Evolutionary conservation across 2,329 filamentous ascomycete genomes (phyloP).

Genomic region (Verticillium isaacii): DNA sequence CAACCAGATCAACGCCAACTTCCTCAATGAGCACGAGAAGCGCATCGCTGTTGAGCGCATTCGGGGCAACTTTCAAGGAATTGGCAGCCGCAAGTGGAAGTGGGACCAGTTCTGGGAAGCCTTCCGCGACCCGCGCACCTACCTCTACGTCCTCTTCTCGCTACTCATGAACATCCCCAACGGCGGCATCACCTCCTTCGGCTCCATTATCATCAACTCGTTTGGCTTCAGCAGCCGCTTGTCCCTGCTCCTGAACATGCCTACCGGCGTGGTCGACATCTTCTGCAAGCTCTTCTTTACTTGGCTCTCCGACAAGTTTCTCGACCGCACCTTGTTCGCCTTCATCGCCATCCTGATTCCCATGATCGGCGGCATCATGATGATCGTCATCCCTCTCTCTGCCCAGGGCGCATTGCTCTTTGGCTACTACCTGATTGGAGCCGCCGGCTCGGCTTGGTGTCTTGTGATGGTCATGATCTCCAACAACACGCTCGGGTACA

Average conservation of each 20-base stretch:
- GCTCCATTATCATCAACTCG: conserved; percentile 12
- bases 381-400: conserved; percentile 17
- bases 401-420: conserved; percentile 16
- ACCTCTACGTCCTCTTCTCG: conserved; percentile 56
- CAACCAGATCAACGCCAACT: conserved; percentile 50
- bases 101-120: conserved; percentile 56
- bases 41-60: conserved; percentile 66
- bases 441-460: conserved; percentile 18
- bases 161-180: conserved; percentile 43
- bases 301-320: conserved; percentile 18
- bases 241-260: conserved; percentile 13
- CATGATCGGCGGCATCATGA: conserved; percentile 20
- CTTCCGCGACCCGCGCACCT: conserved; percentile 43
- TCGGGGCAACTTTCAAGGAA: conserved; percentile 69
- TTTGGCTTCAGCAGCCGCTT: conserved; percentile 13
- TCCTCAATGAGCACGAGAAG: conserved; percentile 61
- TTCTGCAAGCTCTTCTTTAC: conserved; percentile 17
- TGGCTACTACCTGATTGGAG: conserved; percentile 19
- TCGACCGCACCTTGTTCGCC: conserved; percentile 18
- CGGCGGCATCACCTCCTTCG: conserved; percentile 15
- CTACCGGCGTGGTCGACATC: conserved; percentile 13
- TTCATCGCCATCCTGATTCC: conserved; percentile 20
- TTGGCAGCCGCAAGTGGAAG: conserved; percentile 66
- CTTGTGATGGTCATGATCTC: conserved; percentile 43
- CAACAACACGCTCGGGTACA: conserved; percentile 59